Evolutionary conservation across 1,284 basidiomycete species (phyloP), one percentile per base, ranked within the genome.

Genomic region (Coniophora puteana): DNA sequence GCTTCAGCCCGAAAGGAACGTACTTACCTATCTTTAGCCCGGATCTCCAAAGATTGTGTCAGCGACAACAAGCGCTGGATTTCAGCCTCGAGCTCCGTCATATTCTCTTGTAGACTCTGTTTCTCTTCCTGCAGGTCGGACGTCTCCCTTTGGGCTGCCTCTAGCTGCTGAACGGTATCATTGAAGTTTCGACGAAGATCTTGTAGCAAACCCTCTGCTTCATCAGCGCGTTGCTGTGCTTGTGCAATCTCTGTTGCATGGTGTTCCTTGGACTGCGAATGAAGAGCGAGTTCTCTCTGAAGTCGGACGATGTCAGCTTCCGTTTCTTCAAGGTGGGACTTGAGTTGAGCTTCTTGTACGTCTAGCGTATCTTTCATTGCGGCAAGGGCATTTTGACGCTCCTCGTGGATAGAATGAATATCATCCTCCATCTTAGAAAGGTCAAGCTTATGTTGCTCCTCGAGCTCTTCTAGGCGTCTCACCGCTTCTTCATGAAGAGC

Each of bases 1-100:
- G n/a, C n/a, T n/a, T n/a, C n/a, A 38, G 14, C 8, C 22, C 4
- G 11, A 22, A 40, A 41, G 30, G 26, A 33, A 27, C 12, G 22
- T 31, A 51, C 69, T 38, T 45, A 78, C 84, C 70, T 72, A 41
- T 83, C 80, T 51, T 72, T 72, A 31, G 73, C 55, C 52, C 83
- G 77, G 49, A 67, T 71, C 58, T 88, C 83, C 35, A 83, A 54
- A 55, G 74, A 76, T 42, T 78, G 72, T 29, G 67, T 68, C 42
- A 83, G 57, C 11, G 83, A 82, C 36, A 73, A 63, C 5, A 67
- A 70, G 21, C 77, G 74, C 54, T 88, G 81, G 17, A 76, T 60
- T 52, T 87, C 81, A 3, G 81, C 80, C 41, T 76, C 72, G 13
- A 86, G 61, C 13, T 64, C 61, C 0, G 81, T 83, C 29, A 72